These are phyloP conservation scores for Trichopus zeylanicus DNA, from an alignment of 116 monocot genomes.

Conservation along the genomic window DNA sequence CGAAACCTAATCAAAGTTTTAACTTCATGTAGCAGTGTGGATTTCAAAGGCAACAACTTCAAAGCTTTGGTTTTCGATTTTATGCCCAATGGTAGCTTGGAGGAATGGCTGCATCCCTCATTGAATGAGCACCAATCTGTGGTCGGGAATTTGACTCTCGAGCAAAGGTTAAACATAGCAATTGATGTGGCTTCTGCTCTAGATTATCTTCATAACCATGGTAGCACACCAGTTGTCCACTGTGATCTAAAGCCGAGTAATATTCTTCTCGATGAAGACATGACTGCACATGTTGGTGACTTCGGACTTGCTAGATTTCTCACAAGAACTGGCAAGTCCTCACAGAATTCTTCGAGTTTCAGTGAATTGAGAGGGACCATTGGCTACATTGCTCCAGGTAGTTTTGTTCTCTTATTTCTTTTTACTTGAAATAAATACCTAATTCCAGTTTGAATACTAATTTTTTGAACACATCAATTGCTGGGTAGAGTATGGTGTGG, in stretches of 20 bases:
- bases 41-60: neutral
- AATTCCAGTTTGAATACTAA: no score
- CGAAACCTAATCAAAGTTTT: neutral
- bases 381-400: no score
- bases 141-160: neutral
- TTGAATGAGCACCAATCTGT: neutral
- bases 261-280: neutral
- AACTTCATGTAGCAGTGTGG: neutral
- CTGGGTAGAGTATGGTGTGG: neutral
- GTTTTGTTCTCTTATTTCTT: no score
- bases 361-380: no score
- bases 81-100: neutral
- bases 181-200: neutral
- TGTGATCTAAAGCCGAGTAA: conserved; percentile 1
- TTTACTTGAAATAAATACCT: no score
- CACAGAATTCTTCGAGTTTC: no score
- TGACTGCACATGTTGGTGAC: neutral
- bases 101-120: neutral
- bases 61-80: neutral
- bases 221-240: neutral
- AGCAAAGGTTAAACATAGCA: neutral
- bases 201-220: neutral
- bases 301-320: neutral
- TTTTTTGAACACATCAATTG: no score
- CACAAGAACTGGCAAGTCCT: no score